Evolutionary conservation across 129 eudicot genomes (phyloP).

Genomic region (Helianthus tuberosus): DNA sequence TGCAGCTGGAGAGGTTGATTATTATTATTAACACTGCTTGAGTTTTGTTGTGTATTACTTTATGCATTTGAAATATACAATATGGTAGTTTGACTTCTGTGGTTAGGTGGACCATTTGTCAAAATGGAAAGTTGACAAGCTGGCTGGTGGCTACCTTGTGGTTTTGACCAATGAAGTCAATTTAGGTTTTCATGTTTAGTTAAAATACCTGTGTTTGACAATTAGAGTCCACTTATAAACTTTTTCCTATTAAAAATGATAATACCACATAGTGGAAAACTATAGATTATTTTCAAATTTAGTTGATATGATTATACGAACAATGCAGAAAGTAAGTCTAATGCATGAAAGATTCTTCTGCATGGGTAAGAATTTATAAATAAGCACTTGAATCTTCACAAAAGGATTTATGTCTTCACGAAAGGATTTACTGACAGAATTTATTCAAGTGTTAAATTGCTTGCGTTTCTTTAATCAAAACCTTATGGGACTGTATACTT

Average conservation of each 20-base stretch:
- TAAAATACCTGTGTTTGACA: slow-evolving; percentile 5
- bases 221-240: neutral
- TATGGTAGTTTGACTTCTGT: slow-evolving; percentile 6
- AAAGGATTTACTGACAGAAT: neutral
- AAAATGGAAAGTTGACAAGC: neutral
- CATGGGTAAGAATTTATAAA: neutral
- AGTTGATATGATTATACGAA: neutral
- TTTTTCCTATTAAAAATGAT: neutral
- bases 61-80: neutral
- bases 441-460: neutral
- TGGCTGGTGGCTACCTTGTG: neutral
- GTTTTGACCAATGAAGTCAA: neutral
- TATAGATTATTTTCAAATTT: neutral
- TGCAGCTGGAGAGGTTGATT: slow-evolving; percentile 85
- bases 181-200: neutral
- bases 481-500: slow-evolving; percentile 15
- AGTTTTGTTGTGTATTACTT: slow-evolving; percentile 11
- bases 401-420: slow-evolving; percentile 2
- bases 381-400: slow-evolving; percentile 1
- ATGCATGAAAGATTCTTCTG: neutral
- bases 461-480: slow-evolving; percentile 11
- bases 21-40: neutral
- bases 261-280: neutral
- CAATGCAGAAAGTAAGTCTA: neutral
- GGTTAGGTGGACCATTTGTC: slow-evolving; percentile 11